Evolutionary conservation across 352 stramenopile genomes (phyloP), one percentile per base, ranked within the genome.

Genomic region (Elongisporangium undulatum): DNA sequence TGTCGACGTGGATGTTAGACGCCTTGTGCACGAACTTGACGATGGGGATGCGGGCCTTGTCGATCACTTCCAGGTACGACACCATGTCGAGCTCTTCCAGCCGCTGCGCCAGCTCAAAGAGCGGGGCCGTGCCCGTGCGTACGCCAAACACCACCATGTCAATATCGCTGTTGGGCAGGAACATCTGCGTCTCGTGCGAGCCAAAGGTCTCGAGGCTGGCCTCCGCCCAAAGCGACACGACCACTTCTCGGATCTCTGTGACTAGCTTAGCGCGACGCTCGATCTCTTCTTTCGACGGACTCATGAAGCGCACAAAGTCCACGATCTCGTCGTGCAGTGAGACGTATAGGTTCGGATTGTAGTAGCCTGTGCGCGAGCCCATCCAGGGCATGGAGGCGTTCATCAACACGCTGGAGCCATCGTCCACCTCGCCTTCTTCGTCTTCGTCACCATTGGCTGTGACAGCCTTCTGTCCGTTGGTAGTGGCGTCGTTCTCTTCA

Each of bases 251-350:
- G 63, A 98, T 94, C 57, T 90, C 77, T 4, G 75, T 59, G 4
- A 98, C 73, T 4, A 97, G 67, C 6, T 72, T 67, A n/a, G 78
- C 59, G 20, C 94, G 75, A 49, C 74, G 58, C 51, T 68, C 63
- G 20, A 93, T 63, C 62, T 99, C 95, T 2, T 92, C 71, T 9
- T 71, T 49, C 0, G 78, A 89, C 9, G 92, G 93, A 62, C 87
- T 90, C 69, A 98, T 92, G 38, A 98, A 87, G 20, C 75, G 74
- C 38, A 90, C 81, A 87, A 99, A 99, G 55, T 96, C 84, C 56
- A 98, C 87, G 66, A 99, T 97, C 81, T 99, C 96, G 59, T 99
- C 94, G 71, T 99, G 96, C 9, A 99, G 73, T 61, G 77, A 81
- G 41, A 96, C 69, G 53, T 98, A 94, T 26, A 93, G 66, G 51